Evolutionary conservation across 495 filamentous ascomycete species (phyloP).

Genomic region (Amphirosellinia nigrospora): DNA sequence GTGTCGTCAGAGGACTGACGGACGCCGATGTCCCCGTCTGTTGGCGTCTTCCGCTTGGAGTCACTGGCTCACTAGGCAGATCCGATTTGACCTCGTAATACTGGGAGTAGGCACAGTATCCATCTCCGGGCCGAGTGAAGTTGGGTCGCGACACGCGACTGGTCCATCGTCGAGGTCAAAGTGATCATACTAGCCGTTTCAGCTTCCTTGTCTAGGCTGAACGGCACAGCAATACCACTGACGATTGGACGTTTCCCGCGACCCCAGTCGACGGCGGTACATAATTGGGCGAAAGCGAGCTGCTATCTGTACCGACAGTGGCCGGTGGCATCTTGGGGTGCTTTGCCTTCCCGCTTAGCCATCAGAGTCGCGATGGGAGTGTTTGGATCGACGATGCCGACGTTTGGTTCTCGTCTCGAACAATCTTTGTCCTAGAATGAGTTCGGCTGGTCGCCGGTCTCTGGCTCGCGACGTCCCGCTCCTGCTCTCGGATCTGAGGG

Average conservation of each 20-base stretch:
- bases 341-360: constrained; percentile 36
- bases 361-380: constrained; percentile 41
- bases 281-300: constrained; percentile 32
- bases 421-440: constrained; percentile 46
- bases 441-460: constrained; percentile 32
- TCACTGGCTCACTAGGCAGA: constrained; percentile 22
- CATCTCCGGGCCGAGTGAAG: constrained; percentile 24
- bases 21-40: constrained; percentile 8
- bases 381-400: constrained; percentile 38
- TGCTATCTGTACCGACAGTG: constrained; percentile 20
- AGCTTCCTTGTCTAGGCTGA: constrained; percentile 54
- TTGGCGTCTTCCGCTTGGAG: not conserved
- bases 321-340: constrained; percentile 20
- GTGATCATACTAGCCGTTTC: constrained; percentile 63
- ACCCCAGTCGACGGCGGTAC: constrained; percentile 42
- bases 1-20: constrained; percentile 7
- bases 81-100: constrained; percentile 18
- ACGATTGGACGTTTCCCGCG: constrained; percentile 55
- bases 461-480: constrained; percentile 27
- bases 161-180: constrained; percentile 44
- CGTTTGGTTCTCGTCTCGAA: constrained; percentile 51
- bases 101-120: constrained; percentile 22
- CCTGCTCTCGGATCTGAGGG: constrained; percentile 43
- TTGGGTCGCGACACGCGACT: constrained; percentile 35
- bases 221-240: constrained; percentile 58